Conservation (phyloP, 1,284 basidiomycete species). For the Ceratobasidium papillatum region DNA sequence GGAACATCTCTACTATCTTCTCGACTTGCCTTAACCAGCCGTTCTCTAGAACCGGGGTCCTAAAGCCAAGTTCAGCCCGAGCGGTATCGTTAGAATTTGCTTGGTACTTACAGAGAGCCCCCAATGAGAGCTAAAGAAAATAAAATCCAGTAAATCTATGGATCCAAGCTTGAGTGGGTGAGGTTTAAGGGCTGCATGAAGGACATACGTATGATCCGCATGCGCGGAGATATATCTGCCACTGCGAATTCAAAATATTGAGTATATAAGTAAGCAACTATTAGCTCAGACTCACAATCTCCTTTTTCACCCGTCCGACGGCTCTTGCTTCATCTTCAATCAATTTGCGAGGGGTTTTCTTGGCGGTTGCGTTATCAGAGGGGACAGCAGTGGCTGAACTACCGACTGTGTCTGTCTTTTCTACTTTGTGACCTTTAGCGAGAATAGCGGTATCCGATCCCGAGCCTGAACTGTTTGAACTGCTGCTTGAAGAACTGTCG, state of each 20-base stretch:
- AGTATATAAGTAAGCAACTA: neutral
- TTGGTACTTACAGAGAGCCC: slow-evolving; percentile 25
- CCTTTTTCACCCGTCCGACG: slow-evolving; percentile 78
- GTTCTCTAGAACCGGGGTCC: slow-evolving; percentile 82
- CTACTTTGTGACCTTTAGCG: slow-evolving; percentile 29
- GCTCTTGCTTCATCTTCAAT: slow-evolving; percentile 91
- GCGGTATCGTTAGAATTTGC: neutral
- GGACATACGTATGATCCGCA: slow-evolving; percentile 58
- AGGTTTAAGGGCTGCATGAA: neutral
- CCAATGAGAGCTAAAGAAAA: slow-evolving; percentile 66
- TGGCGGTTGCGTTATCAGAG: slow-evolving; percentile 51
- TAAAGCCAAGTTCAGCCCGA: slow-evolving; percentile 60
- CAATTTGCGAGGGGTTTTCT: slow-evolving; percentile 75
- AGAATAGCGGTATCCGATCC: slow-evolving; percentile 40
- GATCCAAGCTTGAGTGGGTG: slow-evolving; percentile 35
- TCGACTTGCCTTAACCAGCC: slow-evolving; percentile 75
- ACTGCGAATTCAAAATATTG: slow-evolving; percentile 50
- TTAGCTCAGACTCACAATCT: slow-evolving; percentile 56
- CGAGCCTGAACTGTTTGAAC: slow-evolving; percentile 40
- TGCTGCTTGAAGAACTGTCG: slow-evolving; percentile 55
- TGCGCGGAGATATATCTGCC: slow-evolving; percentile 80
- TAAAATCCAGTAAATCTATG: slow-evolving; percentile 72
- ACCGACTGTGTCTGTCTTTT: neutral
- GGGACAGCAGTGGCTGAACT: slow-evolving; percentile 49
- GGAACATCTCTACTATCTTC: neutral